phyloP scores from a whole-genome alignment of 345 rosid genomes.

The Bruguiera parviflora region DNA sequence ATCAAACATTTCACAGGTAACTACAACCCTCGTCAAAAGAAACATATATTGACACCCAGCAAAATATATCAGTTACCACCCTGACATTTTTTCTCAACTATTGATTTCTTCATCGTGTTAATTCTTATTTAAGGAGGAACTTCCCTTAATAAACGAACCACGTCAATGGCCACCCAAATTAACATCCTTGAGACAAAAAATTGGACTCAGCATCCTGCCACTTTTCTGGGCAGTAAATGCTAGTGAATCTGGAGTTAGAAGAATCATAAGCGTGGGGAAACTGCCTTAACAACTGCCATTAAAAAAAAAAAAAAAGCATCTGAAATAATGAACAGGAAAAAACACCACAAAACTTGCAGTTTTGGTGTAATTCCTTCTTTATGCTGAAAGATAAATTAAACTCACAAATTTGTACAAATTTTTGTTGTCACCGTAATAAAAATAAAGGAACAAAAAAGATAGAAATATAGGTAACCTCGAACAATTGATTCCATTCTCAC shows the following conservation, averaged over 20 bases:
- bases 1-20: conserved; percentile 5
- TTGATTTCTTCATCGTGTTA: conserved; percentile 36
- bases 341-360: too few species aligned
- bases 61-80: conserved; percentile 2
- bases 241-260: too few species aligned
- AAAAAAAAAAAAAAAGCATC: too few species aligned
- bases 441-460: too few species aligned
- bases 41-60: conserved; percentile 14
- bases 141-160: conserved; percentile 54
- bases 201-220: conserved; percentile 60
- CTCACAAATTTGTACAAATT: too few species aligned
- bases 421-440: too few species aligned
- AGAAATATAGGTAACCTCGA: background rate
- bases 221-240: conserved; percentile 40
- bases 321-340: too few species aligned
- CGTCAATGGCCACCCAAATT: conserved; percentile 68
- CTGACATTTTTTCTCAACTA: background rate
- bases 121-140: conserved; percentile 47
- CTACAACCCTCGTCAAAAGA: conserved; percentile 7
- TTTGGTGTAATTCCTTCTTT: too few species aligned
- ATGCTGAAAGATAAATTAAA: too few species aligned
- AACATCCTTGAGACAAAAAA: conserved; percentile 71
- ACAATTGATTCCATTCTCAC: background rate
- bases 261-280: too few species aligned
- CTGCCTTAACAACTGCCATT: too few species aligned